phyloP scores from a whole-genome alignment of 1,284 basidiomycete genomes.

The Apiotrichum porosum region DNA sequence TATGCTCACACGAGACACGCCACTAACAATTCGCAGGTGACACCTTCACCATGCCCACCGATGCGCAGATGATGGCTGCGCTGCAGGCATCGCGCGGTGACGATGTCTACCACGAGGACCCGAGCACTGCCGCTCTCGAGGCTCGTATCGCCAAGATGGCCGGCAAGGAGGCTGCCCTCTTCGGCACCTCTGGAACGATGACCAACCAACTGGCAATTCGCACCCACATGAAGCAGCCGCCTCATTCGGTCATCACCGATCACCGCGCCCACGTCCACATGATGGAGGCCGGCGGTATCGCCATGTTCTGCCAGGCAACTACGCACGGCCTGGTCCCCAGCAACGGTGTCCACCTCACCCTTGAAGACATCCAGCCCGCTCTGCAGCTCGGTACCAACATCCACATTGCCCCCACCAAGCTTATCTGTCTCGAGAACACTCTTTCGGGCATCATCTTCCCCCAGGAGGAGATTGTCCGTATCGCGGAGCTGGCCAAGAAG shows the following conservation, averaged over 20 bases:
- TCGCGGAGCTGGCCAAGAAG: slow-evolving; percentile 69
- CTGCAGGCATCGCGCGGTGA: slow-evolving; percentile 53
- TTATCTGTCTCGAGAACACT: slow-evolving; percentile 87
- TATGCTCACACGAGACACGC: no score
- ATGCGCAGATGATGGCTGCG: slow-evolving; percentile 51
- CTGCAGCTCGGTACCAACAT: slow-evolving; percentile 66
- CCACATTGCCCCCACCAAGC: slow-evolving; percentile 71
- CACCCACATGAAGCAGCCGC: slow-evolving; percentile 83
- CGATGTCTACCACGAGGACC: slow-evolving; percentile 52
- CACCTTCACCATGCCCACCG: slow-evolving; percentile 52
- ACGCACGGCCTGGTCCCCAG: slow-evolving; percentile 48
- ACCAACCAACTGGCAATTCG: slow-evolving; percentile 80
- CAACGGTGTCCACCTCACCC: slow-evolving; percentile 62
- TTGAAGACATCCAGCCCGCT: slow-evolving; percentile 68
- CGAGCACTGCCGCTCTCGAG: slow-evolving; percentile 65
- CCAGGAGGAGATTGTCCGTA: slow-evolving; percentile 78
- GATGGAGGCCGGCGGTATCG: slow-evolving; percentile 67
- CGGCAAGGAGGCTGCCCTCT: slow-evolving; percentile 72
- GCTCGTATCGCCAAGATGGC: slow-evolving; percentile 70
- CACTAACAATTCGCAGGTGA: slow-evolving; percentile 39
- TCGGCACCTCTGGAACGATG: slow-evolving; percentile 84
- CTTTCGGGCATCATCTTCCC: slow-evolving; percentile 87
- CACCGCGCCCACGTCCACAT: slow-evolving; percentile 70
- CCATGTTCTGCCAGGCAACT: slow-evolving; percentile 83
- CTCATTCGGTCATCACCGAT: slow-evolving; percentile 74